Conservation (phyloP, 2,329 filamentous ascomycete genomes). For the Zalaria obscura region DNA sequence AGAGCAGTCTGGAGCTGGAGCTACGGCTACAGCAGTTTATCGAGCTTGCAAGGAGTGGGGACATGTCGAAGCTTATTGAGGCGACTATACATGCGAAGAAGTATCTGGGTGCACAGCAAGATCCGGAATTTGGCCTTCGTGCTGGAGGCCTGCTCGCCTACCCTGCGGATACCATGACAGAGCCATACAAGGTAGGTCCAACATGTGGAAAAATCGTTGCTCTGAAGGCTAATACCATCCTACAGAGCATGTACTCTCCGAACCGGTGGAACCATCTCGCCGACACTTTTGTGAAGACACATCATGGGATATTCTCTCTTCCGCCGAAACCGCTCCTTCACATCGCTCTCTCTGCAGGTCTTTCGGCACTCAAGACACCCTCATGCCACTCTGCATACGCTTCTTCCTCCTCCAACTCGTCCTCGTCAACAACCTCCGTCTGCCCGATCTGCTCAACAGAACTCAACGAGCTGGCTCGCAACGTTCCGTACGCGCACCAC, state of each 20-base stretch:
- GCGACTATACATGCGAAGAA: conserved; percentile 73
- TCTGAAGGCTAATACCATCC: background rate
- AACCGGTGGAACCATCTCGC: conserved; percentile 65
- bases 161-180: conserved; percentile 42
- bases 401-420: conserved; percentile 32
- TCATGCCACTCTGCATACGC: conserved; percentile 64
- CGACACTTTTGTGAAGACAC: conserved; percentile 67
- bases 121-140: conserved; percentile 53
- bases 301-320: conserved; percentile 73
- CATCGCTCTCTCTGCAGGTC: conserved; percentile 75
- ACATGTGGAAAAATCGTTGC: conserved; percentile 6
- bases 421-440: conserved; percentile 53
- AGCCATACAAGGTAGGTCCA: conserved; percentile 43
- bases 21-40: conserved; percentile 90
- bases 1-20: conserved; percentile 84
- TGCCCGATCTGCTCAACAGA: conserved; percentile 96
- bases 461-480: conserved; percentile 76
- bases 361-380: conserved; percentile 91
- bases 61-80: conserved; percentile 52
- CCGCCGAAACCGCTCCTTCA: conserved; percentile 75
- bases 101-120: conserved; percentile 57
- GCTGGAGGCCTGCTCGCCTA: conserved; percentile 74
- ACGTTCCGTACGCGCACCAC: conserved; percentile 89
- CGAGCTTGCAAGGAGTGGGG: conserved; percentile 62
- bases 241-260: conserved; percentile 46